These are phyloP conservation scores for Monilinia vaccinii-corymbosi DNA, from an alignment of 2,329 filamentous ascomycete genomes.

Conservation along the genomic window DNA sequence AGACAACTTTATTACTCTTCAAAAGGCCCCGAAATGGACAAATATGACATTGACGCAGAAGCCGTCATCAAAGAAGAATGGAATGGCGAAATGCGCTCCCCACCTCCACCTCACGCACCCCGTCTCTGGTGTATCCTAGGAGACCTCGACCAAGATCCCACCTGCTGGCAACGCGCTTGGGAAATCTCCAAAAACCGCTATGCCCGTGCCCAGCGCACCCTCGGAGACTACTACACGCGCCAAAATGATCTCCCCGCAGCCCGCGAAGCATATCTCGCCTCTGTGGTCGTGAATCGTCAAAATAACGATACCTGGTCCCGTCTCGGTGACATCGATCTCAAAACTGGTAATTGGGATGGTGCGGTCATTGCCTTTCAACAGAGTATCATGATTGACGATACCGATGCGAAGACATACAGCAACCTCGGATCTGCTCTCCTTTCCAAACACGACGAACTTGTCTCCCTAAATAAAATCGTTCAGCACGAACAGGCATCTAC, in stretches of 20 bases:
- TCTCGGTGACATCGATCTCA: slow-evolving; percentile 77
- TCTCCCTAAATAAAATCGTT: slow-evolving; percentile 31
- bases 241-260: slow-evolving; percentile 59
- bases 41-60: slow-evolving; percentile 40
- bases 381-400: slow-evolving; percentile 76
- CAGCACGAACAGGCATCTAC: slow-evolving; percentile 25
- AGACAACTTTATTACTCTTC: slow-evolving; percentile 69
- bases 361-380: slow-evolving; percentile 78
- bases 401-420: slow-evolving; percentile 88
- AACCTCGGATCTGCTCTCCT: slow-evolving; percentile 83
- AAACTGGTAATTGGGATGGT: slow-evolving; percentile 65
- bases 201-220: slow-evolving; percentile 75
- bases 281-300: slow-evolving; percentile 69
- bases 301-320: slow-evolving; percentile 83
- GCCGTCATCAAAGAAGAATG: slow-evolving; percentile 47
- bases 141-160: slow-evolving; percentile 68
- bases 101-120: slow-evolving; percentile 72
- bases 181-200: slow-evolving; percentile 72
- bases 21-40: slow-evolving; percentile 30
- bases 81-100: slow-evolving; percentile 56
- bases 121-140: slow-evolving; percentile 89
- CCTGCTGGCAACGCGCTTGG: slow-evolving; percentile 81
- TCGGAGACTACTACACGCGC: slow-evolving; percentile 70
- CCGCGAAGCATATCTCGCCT: slow-evolving; percentile 67
- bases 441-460: slow-evolving; percentile 50